phyloP scores from a whole-genome alignment of 768 basidiomycete species.

The Epithele typhae region DNA sequence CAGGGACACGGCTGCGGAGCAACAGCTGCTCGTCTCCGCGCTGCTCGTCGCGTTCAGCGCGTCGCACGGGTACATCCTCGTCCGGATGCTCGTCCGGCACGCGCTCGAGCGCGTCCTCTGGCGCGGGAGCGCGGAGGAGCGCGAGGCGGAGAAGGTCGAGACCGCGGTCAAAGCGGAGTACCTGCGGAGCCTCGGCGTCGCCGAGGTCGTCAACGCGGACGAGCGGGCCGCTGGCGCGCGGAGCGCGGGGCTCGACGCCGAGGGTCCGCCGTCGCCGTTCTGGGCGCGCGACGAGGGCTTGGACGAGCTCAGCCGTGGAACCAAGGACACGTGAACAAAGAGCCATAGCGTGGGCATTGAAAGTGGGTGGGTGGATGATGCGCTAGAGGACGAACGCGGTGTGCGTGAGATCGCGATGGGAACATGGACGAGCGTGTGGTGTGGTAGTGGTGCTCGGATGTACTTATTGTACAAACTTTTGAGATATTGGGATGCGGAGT shows the following conservation, averaged over 20 bases:
- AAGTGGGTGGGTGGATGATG: too few species aligned
- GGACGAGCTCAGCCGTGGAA: constrained; percentile 63
- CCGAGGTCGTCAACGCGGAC: constrained; percentile 20
- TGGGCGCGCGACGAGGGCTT: constrained; percentile 74
- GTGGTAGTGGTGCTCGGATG: too few species aligned
- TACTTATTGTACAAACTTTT: too few species aligned
- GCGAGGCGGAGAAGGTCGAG: constrained; percentile 51
- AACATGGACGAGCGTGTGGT: too few species aligned
- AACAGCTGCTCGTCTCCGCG: constrained; percentile 26
- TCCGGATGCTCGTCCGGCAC: constrained; percentile 59
- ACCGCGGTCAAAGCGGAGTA: constrained; percentile 46
- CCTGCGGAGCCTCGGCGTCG: constrained; percentile 28
- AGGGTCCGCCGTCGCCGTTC: constrained; percentile 36
- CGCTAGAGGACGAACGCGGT: too few species aligned
- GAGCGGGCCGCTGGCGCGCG: constrained; percentile 13
- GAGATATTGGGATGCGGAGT: too few species aligned
- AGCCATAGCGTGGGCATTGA: too few species aligned
- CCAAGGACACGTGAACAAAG: constrained; percentile 44
- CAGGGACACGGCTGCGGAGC: constrained; percentile 2
- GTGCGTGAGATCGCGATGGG: too few species aligned
- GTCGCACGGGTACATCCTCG: constrained; percentile 80
- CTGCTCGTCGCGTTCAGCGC: constrained; percentile 65
- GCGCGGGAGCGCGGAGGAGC: constrained; percentile 67
- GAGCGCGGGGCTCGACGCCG: constrained; percentile 21
- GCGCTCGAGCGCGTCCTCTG: constrained; percentile 74